phyloP scores from a whole-genome alignment of 2,329 filamentous ascomycete genomes.

The Aspergillus pseudotamarii region DNA sequence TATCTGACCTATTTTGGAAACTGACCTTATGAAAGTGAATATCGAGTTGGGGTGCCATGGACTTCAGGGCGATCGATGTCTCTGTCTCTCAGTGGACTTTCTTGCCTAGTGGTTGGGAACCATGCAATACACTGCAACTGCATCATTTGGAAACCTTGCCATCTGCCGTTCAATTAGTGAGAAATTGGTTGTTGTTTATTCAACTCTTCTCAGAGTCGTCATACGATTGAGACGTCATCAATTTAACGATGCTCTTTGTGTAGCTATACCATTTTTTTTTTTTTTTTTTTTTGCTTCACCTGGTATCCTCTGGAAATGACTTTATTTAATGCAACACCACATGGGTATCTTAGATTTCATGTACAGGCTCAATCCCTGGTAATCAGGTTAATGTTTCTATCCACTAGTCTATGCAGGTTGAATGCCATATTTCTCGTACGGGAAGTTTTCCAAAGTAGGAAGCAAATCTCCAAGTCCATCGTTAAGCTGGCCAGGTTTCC shows the following conservation, averaged over 20 bases:
- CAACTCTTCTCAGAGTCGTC: background rate
- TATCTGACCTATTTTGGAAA: background rate
- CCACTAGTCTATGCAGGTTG: constrained; percentile 21
- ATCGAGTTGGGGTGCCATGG: background rate
- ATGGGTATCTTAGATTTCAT: constrained; percentile 10
- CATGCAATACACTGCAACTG: background rate
- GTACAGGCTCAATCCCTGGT: background rate
- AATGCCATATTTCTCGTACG: constrained; percentile 64
- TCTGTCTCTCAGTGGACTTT: background rate
- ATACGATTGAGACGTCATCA: background rate
- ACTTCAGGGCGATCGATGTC: background rate
- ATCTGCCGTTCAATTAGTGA: background rate
- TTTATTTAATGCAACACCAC: background rate
- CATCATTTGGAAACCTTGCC: background rate
- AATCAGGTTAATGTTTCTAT: constrained; percentile 1
- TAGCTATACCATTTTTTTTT: background rate
- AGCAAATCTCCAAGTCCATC: constrained; percentile 64
- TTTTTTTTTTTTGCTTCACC: background rate
- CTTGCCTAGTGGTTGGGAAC: background rate
- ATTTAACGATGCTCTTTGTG: background rate
- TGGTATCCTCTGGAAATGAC: background rate
- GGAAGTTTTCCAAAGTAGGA: constrained; percentile 59
- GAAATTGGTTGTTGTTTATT: background rate
- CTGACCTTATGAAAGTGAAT: background rate
- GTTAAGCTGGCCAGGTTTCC: constrained; percentile 56